Conservation (phyloP, 345 rosid species). For the Orychophragmus violaceus region DNA sequence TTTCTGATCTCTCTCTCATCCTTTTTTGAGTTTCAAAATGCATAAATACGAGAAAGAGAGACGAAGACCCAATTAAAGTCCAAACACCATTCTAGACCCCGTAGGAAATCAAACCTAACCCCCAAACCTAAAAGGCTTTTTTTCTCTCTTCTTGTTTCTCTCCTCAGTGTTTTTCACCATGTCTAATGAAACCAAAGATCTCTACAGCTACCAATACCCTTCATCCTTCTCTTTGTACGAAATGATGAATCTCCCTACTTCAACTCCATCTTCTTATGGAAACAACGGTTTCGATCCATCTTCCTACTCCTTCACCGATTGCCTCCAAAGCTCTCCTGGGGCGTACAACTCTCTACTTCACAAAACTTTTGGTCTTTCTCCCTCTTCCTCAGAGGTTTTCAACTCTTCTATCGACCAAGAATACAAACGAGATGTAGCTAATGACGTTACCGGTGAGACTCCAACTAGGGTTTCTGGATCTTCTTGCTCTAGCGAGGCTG, state of each 20-base stretch:
- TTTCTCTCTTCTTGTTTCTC: slow-evolving; percentile 22
- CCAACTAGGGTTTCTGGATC: slow-evolving; percentile 45
- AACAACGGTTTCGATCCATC: slow-evolving; percentile 35
- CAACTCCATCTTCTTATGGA: slow-evolving; percentile 16
- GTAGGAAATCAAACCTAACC: slow-evolving; percentile 18
- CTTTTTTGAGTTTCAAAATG: slow-evolving; percentile 32
- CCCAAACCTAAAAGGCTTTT: slow-evolving; percentile 19
- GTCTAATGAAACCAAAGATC: slow-evolving; percentile 67
- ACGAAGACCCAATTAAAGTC: slow-evolving; percentile 28
- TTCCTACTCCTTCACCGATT: slow-evolving; percentile 48
- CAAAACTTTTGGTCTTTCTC: slow-evolving; percentile 49
- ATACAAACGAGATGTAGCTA: slow-evolving; percentile 17
- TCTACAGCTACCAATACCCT: slow-evolving; percentile 38
- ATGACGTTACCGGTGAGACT: slow-evolving; percentile 22
- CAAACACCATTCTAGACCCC: slow-evolving; percentile 25
- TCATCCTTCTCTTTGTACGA: slow-evolving; percentile 22
- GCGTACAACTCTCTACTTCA: slow-evolving; percentile 48
- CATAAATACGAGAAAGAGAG: slow-evolving; percentile 32
- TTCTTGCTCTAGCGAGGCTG: slow-evolving; percentile 63
- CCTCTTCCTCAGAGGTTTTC: slow-evolving; percentile 43
- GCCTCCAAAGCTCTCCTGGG: slow-evolving; percentile 40
- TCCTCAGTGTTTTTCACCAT: slow-evolving; percentile 35
- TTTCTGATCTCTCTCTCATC: not conserved
- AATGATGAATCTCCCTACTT: slow-evolving; percentile 22
- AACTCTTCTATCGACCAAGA: slow-evolving; percentile 40